phyloP scores from a whole-genome alignment of 257 asterid species.

The Solanum acaule region DNA sequence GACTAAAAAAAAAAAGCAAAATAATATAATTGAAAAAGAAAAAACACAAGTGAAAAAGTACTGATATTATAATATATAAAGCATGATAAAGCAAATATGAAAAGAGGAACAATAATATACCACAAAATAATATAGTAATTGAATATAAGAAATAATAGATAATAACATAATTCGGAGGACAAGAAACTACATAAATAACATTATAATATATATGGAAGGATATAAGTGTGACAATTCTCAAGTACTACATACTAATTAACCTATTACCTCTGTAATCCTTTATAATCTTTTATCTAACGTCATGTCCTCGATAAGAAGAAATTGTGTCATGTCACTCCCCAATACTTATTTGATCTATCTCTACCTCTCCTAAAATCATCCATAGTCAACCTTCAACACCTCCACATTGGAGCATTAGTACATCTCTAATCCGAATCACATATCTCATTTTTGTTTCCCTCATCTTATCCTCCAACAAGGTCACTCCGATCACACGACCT shows the following conservation, averaged over 20 bases:
- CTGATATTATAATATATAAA: no score
- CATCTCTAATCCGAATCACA: not conserved
- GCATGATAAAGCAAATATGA: no score
- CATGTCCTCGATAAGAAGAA: not conserved
- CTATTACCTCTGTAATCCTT: not conserved
- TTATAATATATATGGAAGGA: no score
- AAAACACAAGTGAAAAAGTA: not conserved
- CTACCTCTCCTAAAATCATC: not conserved
- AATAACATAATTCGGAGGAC: accelerated
- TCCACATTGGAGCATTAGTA: no score
- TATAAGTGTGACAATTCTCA: not conserved
- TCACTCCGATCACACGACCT: not conserved
- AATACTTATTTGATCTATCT: not conserved
- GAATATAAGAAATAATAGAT: accelerated
- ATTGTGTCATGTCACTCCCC: not conserved
- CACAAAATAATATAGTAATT: accelerated
- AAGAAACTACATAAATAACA: no score
- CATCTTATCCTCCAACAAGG: not conserved
- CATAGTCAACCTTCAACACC: not conserved
- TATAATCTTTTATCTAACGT: no score
- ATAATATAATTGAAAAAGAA: no score
- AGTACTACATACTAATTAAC: no score
- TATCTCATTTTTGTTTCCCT: not conserved
- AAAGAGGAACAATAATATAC: accelerated
- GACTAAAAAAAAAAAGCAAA: no score